phyloP scores from a whole-genome alignment of 1,139 yeast species.

The Sugiyamaella grinbergsii region DNA sequence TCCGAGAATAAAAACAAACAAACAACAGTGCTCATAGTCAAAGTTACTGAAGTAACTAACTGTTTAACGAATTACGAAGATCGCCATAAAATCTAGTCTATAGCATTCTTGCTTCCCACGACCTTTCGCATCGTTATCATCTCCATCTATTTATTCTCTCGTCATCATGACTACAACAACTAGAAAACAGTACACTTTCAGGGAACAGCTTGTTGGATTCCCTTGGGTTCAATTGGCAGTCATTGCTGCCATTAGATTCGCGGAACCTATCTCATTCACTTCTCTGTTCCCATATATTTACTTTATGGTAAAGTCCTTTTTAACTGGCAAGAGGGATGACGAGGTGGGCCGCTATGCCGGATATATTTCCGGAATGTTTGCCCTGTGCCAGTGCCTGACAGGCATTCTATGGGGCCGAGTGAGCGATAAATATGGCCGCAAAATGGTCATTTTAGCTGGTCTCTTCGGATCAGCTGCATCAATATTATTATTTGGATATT shows the following conservation, averaged over 20 bases:
- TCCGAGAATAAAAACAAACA: too few relatives aligned
- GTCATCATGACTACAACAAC: too few relatives aligned
- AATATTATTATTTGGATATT: constrained; percentile 55
- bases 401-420: constrained; percentile 62
- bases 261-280: constrained; percentile 66
- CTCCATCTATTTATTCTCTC: constrained; percentile 4
- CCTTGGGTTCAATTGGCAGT: constrained; percentile 49
- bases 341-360: constrained; percentile 61
- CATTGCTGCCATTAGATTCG: constrained; percentile 51
- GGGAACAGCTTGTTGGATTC: constrained; percentile 33
- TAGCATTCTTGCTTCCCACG: not conserved
- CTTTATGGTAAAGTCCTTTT: constrained; percentile 62
- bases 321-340: constrained; percentile 52
- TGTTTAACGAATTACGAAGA: not conserved
- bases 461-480: constrained; percentile 53
- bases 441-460: constrained; percentile 56
- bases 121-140: not conserved
- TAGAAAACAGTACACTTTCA: constrained; percentile 27
- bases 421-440: constrained; percentile 60
- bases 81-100: not conserved
- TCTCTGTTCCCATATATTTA: constrained; percentile 65
- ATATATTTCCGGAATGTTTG: constrained; percentile 58
- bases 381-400: constrained; percentile 55
- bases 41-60: not conserved
- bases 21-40: constrained; percentile 3